A percentile compares a stretch with the other conserved stretches of the same genome.
phyloP scores from a whole-genome alignment of 78 protist genomes.

The Dictyostelium capitatum region DNA sequence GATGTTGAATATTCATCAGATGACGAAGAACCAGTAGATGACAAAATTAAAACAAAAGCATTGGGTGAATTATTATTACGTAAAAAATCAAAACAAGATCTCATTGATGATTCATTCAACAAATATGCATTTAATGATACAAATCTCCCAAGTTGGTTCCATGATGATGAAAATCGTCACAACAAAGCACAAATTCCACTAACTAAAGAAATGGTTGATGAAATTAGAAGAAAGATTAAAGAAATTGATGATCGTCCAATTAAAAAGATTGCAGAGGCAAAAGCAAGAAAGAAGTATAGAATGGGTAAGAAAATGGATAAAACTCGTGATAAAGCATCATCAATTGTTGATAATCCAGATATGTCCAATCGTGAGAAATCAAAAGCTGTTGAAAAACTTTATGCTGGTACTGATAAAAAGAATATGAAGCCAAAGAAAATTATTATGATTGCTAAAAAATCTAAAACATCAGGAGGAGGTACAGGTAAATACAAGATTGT shows the following conservation, averaged over 20 bases:
- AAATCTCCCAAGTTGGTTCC: slow-evolving; percentile 93
- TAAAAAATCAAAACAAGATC: slow-evolving; percentile 67
- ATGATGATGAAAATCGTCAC: slow-evolving; percentile 87
- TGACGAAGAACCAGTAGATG: slow-evolving; percentile 6
- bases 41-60: slow-evolving; percentile 83
- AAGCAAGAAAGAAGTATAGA: slow-evolving; percentile 89
- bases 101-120: slow-evolving; percentile 92
- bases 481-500: slow-evolving; percentile 73
- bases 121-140: slow-evolving; percentile 87
- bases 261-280: slow-evolving; percentile 97
- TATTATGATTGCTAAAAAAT: slow-evolving; percentile 33
- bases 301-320: slow-evolving; percentile 66
- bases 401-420: slow-evolving; percentile 24
- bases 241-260: slow-evolving; percentile 92
- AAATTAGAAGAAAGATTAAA: slow-evolving; percentile 75
- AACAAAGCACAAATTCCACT: slow-evolving; percentile 81
- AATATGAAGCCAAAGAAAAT: slow-evolving; percentile 31
- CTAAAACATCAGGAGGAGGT: slow-evolving; percentile 67
- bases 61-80: slow-evolving; percentile 82
- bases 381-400: slow-evolving; percentile 63
- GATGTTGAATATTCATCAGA: slow-evolving; percentile 76
- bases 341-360: slow-evolving; percentile 66
- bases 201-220: slow-evolving; percentile 90
- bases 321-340: slow-evolving; percentile 57
- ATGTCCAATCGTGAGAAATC: slow-evolving; percentile 79